These are phyloP conservation scores for Conoideocrella luteorostrata DNA, from an alignment of 2,329 filamentous ascomycete genomes.

Conservation along the genomic window DNA sequence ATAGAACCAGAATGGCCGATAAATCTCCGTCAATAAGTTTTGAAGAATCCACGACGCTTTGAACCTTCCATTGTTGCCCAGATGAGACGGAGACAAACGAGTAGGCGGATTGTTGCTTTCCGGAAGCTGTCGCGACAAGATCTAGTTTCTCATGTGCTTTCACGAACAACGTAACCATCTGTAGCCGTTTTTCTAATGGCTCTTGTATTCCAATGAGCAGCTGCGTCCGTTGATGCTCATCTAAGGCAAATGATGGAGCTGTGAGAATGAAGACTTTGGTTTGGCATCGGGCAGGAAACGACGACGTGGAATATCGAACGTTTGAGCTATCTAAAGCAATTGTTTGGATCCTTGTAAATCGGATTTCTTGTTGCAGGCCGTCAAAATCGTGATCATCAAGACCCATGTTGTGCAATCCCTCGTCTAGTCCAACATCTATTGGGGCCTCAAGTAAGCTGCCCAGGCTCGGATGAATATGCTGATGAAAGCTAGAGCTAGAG, in stretches of 20 bases:
- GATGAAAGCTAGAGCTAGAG: constrained; percentile 35
- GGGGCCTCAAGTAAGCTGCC: constrained; percentile 63
- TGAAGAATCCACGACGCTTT: constrained; percentile 67
- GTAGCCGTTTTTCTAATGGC: constrained; percentile 57
- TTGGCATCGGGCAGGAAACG: constrained; percentile 45
- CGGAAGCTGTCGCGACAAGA: constrained; percentile 14
- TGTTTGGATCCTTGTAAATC: constrained; percentile 64
- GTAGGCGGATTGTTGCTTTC: constrained; percentile 15
- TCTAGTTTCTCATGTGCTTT: constrained; percentile 34
- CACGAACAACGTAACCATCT: constrained; percentile 58
- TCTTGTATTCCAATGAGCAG: constrained; percentile 67
- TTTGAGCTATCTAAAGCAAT: constrained; percentile 57
- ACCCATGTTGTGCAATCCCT: constrained; percentile 66
- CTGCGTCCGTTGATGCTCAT: constrained; percentile 47
- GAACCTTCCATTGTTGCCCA: constrained; percentile 50
- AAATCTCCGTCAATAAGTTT: constrained; percentile 61
- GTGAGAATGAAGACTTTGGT: constrained; percentile 62
- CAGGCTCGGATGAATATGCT: constrained; percentile 42
- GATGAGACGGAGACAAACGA: constrained; percentile 23
- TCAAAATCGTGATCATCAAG: constrained; percentile 67
- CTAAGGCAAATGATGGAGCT: constrained; percentile 48
- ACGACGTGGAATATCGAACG: constrained; percentile 52
- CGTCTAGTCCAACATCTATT: constrained; percentile 63
- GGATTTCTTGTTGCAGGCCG: constrained; percentile 64
- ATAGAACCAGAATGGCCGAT: constrained; percentile 64